Base-by-base conservation (phyloP, 257 asterid species). In the Sherardia arvensis region DNA sequence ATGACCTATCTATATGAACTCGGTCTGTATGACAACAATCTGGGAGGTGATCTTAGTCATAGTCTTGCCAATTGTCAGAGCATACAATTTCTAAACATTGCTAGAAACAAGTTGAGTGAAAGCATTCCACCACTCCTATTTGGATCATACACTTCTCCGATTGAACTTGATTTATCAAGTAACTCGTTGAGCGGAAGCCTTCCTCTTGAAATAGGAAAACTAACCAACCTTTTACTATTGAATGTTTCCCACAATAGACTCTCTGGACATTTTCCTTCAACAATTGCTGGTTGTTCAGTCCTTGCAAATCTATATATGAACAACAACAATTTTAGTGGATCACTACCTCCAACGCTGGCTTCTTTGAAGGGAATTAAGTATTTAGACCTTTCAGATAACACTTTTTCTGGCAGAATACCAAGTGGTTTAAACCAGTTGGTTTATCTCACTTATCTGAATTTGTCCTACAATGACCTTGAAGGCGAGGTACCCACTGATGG, bases 61-160 rank as follows among this genome's bases (percentile, higher is more conserved):
- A 48, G 58, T 23, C 60, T 72, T 1, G 68, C 70, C 3, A 38
- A 48, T 1, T 72, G 73, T 20, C 68, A 2, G 25, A 40, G 48
- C 28, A 61, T 78, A 36, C 29, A 49, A 55, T 33, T 48, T 20
- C 1, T 74, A n/a, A 29, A 26, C 53, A 29, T 71, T 67, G 60
- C 68, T 38, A 25, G 1, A 22, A 78, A 78, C 62, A 71, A 63
- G 4, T 64, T 78, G 26, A 68, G 68, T 9, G 79, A 77, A 22
- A 1, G 7, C 3, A 60, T 71, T 33, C 64, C 78, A 1, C 22
- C 38, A 28, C 61, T 26, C 9, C 10, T 72, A 4, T 64, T 65
- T 30, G 29, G 65, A 7, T 48, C 27, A 9, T 48, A 74, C 8
- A 48, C 70, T 28, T 56, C 66, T 18, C 67, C 74, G 6, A n/a